These are phyloP conservation scores for Haberlea rhodopensis DNA, from an alignment of 257 asterid genomes.

Conservation along the genomic window DNA sequence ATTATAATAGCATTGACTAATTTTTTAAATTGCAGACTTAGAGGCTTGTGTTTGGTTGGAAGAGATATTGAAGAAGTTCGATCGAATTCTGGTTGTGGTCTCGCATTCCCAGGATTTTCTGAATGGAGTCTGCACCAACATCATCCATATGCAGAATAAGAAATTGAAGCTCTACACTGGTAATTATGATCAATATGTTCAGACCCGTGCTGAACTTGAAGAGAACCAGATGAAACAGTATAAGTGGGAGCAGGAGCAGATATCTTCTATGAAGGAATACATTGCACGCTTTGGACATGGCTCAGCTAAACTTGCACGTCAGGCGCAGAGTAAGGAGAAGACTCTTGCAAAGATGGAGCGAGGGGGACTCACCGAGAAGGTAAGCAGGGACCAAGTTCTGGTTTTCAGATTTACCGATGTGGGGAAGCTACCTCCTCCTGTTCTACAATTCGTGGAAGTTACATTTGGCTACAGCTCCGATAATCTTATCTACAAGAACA, in stretches of 20 bases:
- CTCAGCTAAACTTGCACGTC: slow-evolving; percentile 97
- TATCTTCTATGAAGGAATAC: slow-evolving; percentile 91
- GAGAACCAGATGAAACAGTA: slow-evolving; percentile 98
- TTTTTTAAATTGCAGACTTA: slow-evolving; percentile 47
- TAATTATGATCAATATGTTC: slow-evolving; percentile 85
- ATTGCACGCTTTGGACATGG: slow-evolving; percentile 99
- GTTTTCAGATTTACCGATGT: slow-evolving; percentile 79
- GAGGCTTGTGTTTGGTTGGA: slow-evolving; percentile 99
- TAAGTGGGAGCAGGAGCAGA: slow-evolving; percentile 99
- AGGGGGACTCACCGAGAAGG: slow-evolving; percentile 96
- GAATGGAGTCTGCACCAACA: slow-evolving; percentile 95
- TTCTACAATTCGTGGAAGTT: slow-evolving; percentile 89
- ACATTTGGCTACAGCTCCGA: slow-evolving; percentile 87
- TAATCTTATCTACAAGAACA: slow-evolving; percentile 73
- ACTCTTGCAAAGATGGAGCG: slow-evolving; percentile 98
- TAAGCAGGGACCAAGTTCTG: slow-evolving; percentile 61
- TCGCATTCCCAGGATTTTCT: slow-evolving; percentile 98
- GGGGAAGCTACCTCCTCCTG: slow-evolving; percentile 98
- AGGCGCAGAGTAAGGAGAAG: slow-evolving; percentile 98
- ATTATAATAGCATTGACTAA: neutral
- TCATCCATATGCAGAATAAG: slow-evolving; percentile 94
- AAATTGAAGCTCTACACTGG: slow-evolving; percentile 78
- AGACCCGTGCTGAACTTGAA: slow-evolving; percentile 90
- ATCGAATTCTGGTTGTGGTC: slow-evolving; percentile 86
- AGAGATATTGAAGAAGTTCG: slow-evolving; percentile 80